Conservation (phyloP, 108 stramenopile species). For the Cyclotella baltica region DNA sequence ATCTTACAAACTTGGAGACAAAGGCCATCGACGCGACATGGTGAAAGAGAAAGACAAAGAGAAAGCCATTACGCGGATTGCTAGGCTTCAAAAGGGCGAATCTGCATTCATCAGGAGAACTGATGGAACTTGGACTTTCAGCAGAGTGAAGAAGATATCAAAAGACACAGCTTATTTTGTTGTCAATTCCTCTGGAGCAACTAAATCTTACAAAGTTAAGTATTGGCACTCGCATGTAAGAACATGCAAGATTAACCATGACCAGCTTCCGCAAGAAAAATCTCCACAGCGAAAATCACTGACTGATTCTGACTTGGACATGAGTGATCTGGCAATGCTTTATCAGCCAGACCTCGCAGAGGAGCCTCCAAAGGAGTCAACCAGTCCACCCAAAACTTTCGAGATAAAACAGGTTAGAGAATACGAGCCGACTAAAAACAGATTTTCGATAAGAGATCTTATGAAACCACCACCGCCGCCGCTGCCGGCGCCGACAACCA, state of each 20-base stretch:
- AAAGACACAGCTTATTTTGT: slow-evolving; percentile 16
- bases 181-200: slow-evolving; percentile 20
- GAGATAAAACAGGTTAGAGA: slow-evolving; percentile 9
- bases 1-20: slow-evolving; percentile 28
- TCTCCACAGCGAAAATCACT: not conserved
- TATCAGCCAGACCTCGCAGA: not conserved
- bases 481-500: not conserved
- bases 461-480: not conserved
- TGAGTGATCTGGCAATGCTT: not conserved
- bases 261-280: not conserved
- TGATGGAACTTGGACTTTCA: slow-evolving; percentile 27
- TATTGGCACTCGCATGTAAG: slow-evolving; percentile 26
- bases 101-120: slow-evolving; percentile 24
- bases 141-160: slow-evolving; percentile 15
- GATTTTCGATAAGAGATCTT: not conserved
- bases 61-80: slow-evolving; percentile 18
- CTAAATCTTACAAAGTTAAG: slow-evolving; percentile 21
- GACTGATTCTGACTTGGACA: not conserved
- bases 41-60: slow-evolving; percentile 35
- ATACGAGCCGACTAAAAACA: slow-evolving; percentile 7
- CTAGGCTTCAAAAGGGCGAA: slow-evolving; percentile 20
- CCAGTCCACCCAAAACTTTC: not conserved
- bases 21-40: slow-evolving; percentile 29
- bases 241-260: slow-evolving; percentile 3
- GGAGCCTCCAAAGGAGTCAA: not conserved